phyloP scores from a whole-genome alignment of 305 asterid species.

The Solanum hybrid region DNA sequence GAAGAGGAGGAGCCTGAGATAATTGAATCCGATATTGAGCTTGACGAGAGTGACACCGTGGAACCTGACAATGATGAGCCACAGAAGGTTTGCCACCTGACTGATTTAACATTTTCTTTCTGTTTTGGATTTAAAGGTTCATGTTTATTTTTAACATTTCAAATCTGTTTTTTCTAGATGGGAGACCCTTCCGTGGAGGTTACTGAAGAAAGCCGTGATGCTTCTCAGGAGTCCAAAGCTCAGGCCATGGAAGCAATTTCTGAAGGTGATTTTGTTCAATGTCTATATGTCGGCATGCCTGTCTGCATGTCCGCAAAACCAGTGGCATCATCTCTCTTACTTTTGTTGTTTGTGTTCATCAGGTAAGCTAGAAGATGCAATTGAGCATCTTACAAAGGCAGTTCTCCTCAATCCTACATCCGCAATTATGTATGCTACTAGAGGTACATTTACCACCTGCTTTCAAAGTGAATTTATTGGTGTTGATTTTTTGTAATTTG shows the following conservation, averaged over 20 bases:
- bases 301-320: background rate
- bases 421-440: conserved; percentile 82
- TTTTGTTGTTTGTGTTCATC: conserved; percentile 4
- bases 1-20: conserved; percentile 85
- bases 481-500: background rate
- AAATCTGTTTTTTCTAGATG: conserved; percentile 41
- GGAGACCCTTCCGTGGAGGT: conserved; percentile 87
- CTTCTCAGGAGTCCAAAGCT: conserved; percentile 82
- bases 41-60: conserved; percentile 72
- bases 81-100: conserved; percentile 46
- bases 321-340: background rate
- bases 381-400: conserved; percentile 79
- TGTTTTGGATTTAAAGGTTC: background rate
- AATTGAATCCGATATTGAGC: conserved; percentile 80
- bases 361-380: conserved; percentile 87
- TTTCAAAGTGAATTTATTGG: background rate
- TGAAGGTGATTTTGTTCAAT: conserved; percentile 40
- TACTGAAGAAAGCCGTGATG: conserved; percentile 78
- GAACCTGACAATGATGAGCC: conserved; percentile 84
- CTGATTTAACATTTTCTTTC: background rate
- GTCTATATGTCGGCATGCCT: background rate
- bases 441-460: conserved; percentile 41
- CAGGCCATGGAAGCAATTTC: conserved; percentile 90
- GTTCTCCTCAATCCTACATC: conserved; percentile 73
- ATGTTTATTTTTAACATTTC: background rate